Percentiles rank a stretch among this genome's conserved stretches.
phyloP scores from a whole-genome alignment of 1,139 yeast species.

The Yarrowia galli region DNA sequence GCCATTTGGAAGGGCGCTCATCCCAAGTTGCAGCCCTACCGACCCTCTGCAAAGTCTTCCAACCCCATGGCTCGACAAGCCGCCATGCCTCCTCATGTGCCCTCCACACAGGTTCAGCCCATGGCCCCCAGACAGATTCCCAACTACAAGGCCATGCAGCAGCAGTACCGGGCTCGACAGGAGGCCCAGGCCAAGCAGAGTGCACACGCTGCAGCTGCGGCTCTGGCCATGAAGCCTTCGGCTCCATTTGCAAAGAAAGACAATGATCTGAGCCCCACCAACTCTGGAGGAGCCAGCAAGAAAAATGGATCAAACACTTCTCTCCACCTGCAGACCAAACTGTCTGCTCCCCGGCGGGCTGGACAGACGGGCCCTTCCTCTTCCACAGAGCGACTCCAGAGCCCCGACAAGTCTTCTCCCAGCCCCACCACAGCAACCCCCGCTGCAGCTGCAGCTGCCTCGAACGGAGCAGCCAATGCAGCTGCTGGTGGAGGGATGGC shows the following conservation, averaged over 20 bases:
- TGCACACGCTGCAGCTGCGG: constrained; percentile 50
- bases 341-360: constrained; percentile 24
- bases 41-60: constrained; percentile 50
- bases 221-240: constrained; percentile 43
- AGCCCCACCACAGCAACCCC: constrained; percentile 22
- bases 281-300: constrained; percentile 39
- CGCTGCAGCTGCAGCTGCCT: constrained; percentile 11
- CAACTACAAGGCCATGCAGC: constrained; percentile 35
- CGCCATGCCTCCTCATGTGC: constrained; percentile 37
- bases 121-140: constrained; percentile 36
- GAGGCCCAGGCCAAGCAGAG: constrained; percentile 34
- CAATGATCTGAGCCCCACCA: constrained; percentile 19
- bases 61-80: constrained; percentile 41
- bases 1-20: constrained; percentile 73
- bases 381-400: constrained; percentile 25
- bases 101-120: constrained; percentile 32
- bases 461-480: constrained; percentile 4
- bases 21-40: constrained; percentile 82
- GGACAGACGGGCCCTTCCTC: constrained; percentile 26
- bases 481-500: constrained; percentile 32
- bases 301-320: constrained; percentile 29
- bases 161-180: constrained; percentile 39
- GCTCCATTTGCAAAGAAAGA: constrained; percentile 38
- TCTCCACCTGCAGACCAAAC: constrained; percentile 30
- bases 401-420: constrained; percentile 26